phyloP scores from a whole-genome alignment of 495 filamentous ascomycete species.

The Cenococcum geophilum region DNA sequence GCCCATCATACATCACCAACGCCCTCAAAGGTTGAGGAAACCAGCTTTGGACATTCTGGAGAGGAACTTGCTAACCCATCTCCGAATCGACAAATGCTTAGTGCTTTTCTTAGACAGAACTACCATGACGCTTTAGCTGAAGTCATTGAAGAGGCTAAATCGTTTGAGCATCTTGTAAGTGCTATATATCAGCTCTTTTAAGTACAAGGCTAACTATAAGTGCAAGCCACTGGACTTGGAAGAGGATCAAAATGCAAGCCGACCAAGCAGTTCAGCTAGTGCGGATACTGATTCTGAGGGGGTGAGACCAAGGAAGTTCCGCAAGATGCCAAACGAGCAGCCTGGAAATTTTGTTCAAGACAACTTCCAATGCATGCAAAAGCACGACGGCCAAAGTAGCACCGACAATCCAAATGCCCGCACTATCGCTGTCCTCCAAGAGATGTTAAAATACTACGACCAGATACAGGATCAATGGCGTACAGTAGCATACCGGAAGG shows the following conservation, averaged over 20 bases:
- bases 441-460: slow-evolving; percentile 79
- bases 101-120: background rate
- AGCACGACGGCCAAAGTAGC: slow-evolving; percentile 43
- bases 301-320: slow-evolving; percentile 10
- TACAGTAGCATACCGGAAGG: slow-evolving; percentile 70
- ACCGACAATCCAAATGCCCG: slow-evolving; percentile 57
- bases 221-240: slow-evolving; percentile 32
- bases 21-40: background rate
- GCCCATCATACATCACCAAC: background rate
- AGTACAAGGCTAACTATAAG: too few species aligned
- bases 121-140: slow-evolving; percentile 50
- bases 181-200: too few species aligned
- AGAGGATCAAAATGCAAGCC: slow-evolving; percentile 20
- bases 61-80: background rate
- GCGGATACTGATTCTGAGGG: slow-evolving; percentile 26
- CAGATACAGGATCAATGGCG: slow-evolving; percentile 76
- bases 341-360: slow-evolving; percentile 41
- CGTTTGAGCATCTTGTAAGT: slow-evolving; percentile 43
- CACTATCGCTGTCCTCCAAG: slow-evolving; percentile 72
- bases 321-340: slow-evolving; percentile 21
- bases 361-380: slow-evolving; percentile 64
- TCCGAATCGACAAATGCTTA: too few species aligned
- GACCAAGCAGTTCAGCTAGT: slow-evolving; percentile 21
- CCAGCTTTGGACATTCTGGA: background rate
- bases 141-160: slow-evolving; percentile 52